Base-by-base conservation (phyloP, 2,329 filamentous ascomycete genomes). In the Seiridium unicorne region DNA sequence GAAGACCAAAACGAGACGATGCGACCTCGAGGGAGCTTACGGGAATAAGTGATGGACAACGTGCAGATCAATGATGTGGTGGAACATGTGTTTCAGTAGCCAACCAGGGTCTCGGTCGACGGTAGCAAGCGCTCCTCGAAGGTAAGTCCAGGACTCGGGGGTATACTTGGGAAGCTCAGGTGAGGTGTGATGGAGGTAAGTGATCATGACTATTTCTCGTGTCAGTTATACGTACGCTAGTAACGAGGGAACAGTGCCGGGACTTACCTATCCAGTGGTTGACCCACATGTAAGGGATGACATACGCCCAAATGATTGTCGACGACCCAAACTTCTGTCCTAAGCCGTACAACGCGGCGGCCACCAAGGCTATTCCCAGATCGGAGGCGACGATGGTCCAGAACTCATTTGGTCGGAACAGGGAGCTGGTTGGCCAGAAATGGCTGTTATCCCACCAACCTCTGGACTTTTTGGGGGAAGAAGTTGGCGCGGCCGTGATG, bases 151-250 rank as follows among this genome's bases (percentile, higher is more conserved):
- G 55, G 78, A 77, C 47, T 81, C 78, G 7, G 79, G 76, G 36
- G 79, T 78, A 71, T 83, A 87, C 66, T 86, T 80, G 3, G 81
- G 79, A 46, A 83, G 60, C 34, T 66, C 35, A 11, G 64, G 60
- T 32, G 65, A 62, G 58, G 86, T 89, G 79, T 91, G 89, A 73
- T 91, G 89, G 18, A 91, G 85, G 73, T 89, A 91, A 49, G 89
- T 91, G 69, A 91, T 90, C 64, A 87, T 86, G n/a, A 91, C 87
- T 86, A 40, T 61, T 31, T 53, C 31, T 36, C 32, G 26, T 65
- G 61, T 63, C 68, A 55, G 55, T n/a, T 56, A 48, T 42, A 40
- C 54, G 26, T 32, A 32, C 26, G 6, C 44, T 35, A 10, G n/a
- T 44, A 46, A 32, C n/a, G 11, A 34, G 18, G 26, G 18, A 26